Percentiles rank a stretch among this genome's conserved stretches.
Conservation (phyloP, 148 eudicot species). For the Camellia lanceoleosa region DNA sequence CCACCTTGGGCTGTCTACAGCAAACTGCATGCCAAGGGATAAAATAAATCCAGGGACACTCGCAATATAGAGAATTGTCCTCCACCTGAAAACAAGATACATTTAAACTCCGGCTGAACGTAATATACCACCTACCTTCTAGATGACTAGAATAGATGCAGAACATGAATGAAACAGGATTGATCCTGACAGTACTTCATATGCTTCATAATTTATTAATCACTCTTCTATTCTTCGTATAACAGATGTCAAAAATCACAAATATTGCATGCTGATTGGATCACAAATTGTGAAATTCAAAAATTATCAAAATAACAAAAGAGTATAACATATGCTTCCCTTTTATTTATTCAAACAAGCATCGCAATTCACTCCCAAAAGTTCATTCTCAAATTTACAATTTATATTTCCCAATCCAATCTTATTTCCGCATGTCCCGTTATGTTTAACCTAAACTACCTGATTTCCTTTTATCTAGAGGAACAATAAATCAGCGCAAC, state of each 20-base stretch:
- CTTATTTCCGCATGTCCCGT: background rate
- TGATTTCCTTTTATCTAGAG: no score
- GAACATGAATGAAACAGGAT: background rate
- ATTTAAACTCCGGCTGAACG: no score
- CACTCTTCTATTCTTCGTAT: background rate
- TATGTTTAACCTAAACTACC: no score
- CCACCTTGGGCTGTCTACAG: background rate
- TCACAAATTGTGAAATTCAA: background rate
- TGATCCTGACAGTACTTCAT: background rate
- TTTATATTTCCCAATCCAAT: background rate
- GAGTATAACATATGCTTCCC: no score
- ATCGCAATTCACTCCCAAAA: background rate
- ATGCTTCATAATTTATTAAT: background rate
- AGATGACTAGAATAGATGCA: background rate
- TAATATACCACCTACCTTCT: no score
- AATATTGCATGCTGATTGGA: background rate
- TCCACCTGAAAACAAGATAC: constrained; percentile 27
- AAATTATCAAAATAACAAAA: no score
- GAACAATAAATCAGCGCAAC: no score
- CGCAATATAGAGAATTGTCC: constrained; percentile 66
- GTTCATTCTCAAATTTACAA: background rate
- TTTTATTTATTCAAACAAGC: no score
- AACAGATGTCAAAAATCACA: background rate
- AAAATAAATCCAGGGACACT: constrained; percentile 69
- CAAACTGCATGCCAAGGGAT: constrained; percentile 45